Evolutionary conservation across 305 asterid genomes (phyloP).

Genomic region (Ruellia speciosa): DNA sequence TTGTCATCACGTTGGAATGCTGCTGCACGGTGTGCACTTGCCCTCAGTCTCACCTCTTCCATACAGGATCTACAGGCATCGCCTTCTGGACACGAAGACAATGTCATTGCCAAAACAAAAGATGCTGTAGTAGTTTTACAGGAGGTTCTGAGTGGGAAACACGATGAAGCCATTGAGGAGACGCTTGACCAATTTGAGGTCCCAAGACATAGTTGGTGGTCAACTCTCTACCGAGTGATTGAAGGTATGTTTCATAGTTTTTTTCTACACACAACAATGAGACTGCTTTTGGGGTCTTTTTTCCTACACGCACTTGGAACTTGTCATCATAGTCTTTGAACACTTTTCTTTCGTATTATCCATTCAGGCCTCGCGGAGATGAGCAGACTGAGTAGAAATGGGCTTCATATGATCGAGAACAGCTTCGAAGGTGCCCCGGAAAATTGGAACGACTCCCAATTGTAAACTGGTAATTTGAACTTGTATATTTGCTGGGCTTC

Average conservation of each 20-base stretch:
- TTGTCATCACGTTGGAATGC: slow-evolving; percentile 53
- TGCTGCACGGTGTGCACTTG: slow-evolving; percentile 48
- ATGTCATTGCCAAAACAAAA: slow-evolving; percentile 41
- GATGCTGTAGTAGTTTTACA: slow-evolving; percentile 54
- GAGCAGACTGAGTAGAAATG: slow-evolving; percentile 43
- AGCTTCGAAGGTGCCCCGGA: slow-evolving; percentile 28
- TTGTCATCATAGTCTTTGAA: not conserved
- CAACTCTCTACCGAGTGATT: slow-evolving; percentile 48
- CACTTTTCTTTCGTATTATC: not conserved
- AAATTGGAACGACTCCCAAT: slow-evolving; percentile 31
- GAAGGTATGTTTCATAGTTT: slow-evolving; percentile 40
- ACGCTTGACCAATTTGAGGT: slow-evolving; percentile 43
- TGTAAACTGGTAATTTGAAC: slow-evolving; percentile 13
- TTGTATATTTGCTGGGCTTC: no score
- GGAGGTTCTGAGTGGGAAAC: slow-evolving; percentile 53
- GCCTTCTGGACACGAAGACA: slow-evolving; percentile 28
- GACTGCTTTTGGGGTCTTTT: not conserved
- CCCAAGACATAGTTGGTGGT: slow-evolving; percentile 57
- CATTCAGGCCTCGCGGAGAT: slow-evolving; percentile 58
- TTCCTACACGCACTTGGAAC: no score
- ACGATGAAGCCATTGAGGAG: slow-evolving; percentile 41
- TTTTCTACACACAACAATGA: not conserved
- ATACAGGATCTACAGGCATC: slow-evolving; percentile 36
- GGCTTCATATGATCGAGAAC: slow-evolving; percentile 26
- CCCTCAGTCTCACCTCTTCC: slow-evolving; percentile 40